A percentile compares a stretch with the other conserved stretches of the same genome.
phyloP scores from a whole-genome alignment of 345 rosid genomes.

The Brassica incana region DNA sequence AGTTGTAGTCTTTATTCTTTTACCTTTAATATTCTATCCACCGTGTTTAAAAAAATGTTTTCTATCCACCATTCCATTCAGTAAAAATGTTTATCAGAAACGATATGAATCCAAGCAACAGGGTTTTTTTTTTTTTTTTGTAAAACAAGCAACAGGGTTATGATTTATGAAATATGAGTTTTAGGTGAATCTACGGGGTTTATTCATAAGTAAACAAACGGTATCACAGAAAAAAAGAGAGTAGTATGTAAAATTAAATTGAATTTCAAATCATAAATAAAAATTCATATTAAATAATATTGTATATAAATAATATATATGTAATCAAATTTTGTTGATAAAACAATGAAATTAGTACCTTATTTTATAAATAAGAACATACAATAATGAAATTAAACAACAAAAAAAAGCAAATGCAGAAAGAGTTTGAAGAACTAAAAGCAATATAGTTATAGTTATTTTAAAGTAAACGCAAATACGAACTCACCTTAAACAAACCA shows the following conservation, averaged over 20 bases:
- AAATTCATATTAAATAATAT: neutral
- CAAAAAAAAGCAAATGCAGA: neutral
- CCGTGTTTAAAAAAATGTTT: too few relatives aligned
- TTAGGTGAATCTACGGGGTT: neutral
- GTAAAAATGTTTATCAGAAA: neutral
- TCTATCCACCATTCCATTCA: neutral
- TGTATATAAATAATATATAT: neutral
- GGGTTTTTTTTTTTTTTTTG: too few relatives aligned
- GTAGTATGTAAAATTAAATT: neutral
- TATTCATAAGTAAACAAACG: neutral
- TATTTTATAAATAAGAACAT: neutral
- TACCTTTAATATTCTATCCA: neutral
- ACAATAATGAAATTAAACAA: neutral
- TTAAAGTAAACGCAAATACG: neutral
- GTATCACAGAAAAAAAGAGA: neutral
- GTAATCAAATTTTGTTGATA: neutral
- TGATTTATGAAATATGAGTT: neutral
- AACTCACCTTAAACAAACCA: neutral
- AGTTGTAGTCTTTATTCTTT: constrained; percentile 27
- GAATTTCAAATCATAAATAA: neutral
- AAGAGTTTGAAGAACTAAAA: neutral
- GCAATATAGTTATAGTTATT: neutral
- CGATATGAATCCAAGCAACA: neutral
- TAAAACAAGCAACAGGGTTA: too few relatives aligned
- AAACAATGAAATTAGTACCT: neutral